Percentiles rank a stretch among this genome's conserved stretches.
Conservation (phyloP, 768 basidiomycete genomes). For the Phanerochaete sordida region DNA sequence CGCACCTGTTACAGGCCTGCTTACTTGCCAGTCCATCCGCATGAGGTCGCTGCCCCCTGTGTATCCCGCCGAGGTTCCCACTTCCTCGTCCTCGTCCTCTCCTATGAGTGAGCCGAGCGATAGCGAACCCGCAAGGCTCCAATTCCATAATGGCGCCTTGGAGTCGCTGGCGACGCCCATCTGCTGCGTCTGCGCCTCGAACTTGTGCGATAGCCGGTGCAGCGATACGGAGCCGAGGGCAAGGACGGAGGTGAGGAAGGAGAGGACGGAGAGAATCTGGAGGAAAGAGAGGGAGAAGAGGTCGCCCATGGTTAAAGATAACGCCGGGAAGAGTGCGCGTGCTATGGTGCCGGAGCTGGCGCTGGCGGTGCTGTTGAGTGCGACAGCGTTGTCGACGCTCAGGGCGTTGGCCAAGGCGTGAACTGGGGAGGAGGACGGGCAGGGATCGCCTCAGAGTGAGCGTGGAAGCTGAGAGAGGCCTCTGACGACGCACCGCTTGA, state of each 20-base stretch:
- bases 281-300: slow-evolving; percentile 13
- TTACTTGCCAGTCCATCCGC: slow-evolving; percentile 25
- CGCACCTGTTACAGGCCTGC: slow-evolving; percentile 17
- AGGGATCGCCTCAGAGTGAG: background rate
- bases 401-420: slow-evolving; percentile 4
- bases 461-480: background rate
- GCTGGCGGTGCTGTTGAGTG: slow-evolving; percentile 8
- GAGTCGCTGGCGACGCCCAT: slow-evolving; percentile 4
- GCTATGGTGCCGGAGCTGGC: background rate
- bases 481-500: slow-evolving; percentile 7
- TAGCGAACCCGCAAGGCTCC: slow-evolving; percentile 24
- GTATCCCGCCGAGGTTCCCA: slow-evolving; percentile 9
- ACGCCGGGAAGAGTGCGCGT: background rate
- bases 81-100: slow-evolving; percentile 21
- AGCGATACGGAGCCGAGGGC: slow-evolving; percentile 23
- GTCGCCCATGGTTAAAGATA: slow-evolving; percentile 12
- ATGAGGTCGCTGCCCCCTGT: slow-evolving; percentile 22
- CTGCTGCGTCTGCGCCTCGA: slow-evolving; percentile 14
- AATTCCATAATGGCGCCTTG: slow-evolving; percentile 17
- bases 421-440: background rate
- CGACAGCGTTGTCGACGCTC: slow-evolving; percentile 9
- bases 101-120: slow-evolving; percentile 24
- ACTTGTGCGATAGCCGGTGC: slow-evolving; percentile 19
- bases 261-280: slow-evolving; percentile 17
- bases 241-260: slow-evolving; percentile 17